phyloP scores from a whole-genome alignment of 1,284 basidiomycete species.

The Singerocomus rubriflavus region DNA sequence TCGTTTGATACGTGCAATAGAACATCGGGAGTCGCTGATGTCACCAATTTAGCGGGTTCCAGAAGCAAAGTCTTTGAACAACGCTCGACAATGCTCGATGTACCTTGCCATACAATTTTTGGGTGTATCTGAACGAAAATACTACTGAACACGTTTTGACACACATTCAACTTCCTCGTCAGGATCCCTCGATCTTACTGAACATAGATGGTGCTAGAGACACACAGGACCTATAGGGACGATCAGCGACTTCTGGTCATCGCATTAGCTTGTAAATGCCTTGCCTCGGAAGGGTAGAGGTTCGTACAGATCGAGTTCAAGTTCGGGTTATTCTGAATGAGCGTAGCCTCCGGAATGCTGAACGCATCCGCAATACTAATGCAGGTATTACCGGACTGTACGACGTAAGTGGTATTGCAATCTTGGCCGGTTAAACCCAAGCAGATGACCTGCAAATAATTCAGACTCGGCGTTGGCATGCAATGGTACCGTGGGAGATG shows the following conservation, averaged over 20 bases:
- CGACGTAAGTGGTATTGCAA: slow-evolving; percentile 40
- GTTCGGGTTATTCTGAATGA: slow-evolving; percentile 55
- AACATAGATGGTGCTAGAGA: slow-evolving; percentile 24
- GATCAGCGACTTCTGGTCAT: slow-evolving; percentile 2
- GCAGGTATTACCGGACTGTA: slow-evolving; percentile 42
- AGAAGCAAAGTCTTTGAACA: neutral
- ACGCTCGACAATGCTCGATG: neutral
- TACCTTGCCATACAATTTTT: neutral
- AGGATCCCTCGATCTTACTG: slow-evolving; percentile 5
- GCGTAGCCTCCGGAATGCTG: slow-evolving; percentile 38
- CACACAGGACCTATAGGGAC: slow-evolving; percentile 24
- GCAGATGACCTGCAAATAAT: slow-evolving; percentile 35
- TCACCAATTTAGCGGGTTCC: neutral
- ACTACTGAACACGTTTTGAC: neutral
- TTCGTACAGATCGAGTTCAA: slow-evolving; percentile 46
- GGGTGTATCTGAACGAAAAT: neutral
- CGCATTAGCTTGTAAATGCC: neutral
- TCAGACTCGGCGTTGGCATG: neutral
- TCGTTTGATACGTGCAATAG: neutral
- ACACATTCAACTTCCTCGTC: neutral
- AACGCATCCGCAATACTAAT: slow-evolving; percentile 34
- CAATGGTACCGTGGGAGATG: too few relatives aligned
- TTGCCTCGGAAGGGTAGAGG: slow-evolving; percentile 42
- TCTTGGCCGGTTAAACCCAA: slow-evolving; percentile 44
- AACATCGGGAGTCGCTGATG: neutral